A percentile compares a stretch with the other conserved stretches of the same genome.
phyloP scores from a whole-genome alignment of 2,329 filamentous ascomycete genomes.

The Monilinia fructigena region DNA sequence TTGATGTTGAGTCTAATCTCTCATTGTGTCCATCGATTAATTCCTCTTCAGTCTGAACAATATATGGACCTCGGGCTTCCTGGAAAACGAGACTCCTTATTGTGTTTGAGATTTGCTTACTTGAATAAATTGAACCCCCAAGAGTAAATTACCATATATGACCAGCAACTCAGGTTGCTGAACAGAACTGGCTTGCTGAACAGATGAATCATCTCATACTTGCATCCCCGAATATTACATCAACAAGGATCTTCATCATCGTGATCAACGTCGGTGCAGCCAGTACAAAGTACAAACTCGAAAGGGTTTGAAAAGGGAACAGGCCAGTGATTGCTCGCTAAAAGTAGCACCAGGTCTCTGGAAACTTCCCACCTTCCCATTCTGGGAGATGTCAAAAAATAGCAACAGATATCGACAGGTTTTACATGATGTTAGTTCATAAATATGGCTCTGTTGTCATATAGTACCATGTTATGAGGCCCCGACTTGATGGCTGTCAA shows the following conservation, averaged over 20 bases:
- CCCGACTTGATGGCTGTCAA: background rate
- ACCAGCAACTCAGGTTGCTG: background rate
- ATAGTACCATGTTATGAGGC: background rate
- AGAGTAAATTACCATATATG: no score
- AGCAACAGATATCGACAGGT: constrained; percentile 7
- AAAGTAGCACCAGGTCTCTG: background rate
- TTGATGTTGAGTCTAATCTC: no score
- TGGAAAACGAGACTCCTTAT: no score
- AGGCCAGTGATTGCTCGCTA: background rate
- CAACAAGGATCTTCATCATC: background rate
- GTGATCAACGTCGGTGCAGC: background rate
- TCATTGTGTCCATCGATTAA: no score
- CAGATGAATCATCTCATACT: background rate
- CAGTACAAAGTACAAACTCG: background rate
- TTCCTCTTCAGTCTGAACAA: no score
- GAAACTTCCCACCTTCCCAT: background rate
- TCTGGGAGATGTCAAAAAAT: background rate
- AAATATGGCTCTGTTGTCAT: background rate
- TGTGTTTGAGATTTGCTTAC: no score
- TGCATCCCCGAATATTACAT: constrained; percentile 1
- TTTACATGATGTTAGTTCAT: background rate
- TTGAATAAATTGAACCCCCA: no score
- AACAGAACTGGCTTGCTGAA: background rate
- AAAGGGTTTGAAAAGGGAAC: background rate
- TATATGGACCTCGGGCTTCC: no score